phyloP scores from a whole-genome alignment of 768 basidiomycete genomes.

The Roridomyces roridus region DNA sequence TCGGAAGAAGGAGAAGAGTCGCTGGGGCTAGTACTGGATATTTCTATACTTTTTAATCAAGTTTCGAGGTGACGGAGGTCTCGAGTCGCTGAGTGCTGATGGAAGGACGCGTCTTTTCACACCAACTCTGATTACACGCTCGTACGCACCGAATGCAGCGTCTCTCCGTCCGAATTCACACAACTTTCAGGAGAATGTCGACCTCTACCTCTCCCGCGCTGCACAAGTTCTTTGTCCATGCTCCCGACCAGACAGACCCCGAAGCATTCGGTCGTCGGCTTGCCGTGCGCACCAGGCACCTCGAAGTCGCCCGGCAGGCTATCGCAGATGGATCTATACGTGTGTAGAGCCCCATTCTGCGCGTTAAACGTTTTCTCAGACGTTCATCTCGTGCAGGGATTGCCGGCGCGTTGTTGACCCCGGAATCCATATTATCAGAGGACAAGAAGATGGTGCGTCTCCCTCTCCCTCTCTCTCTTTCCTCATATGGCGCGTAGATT shows the following conservation, averaged over 20 bases:
- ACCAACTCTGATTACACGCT: no score
- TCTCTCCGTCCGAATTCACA: not conserved
- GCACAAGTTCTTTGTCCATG: slow-evolving; percentile 47
- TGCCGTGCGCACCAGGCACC: slow-evolving; percentile 44
- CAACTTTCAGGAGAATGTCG: not conserved
- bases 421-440: slow-evolving; percentile 44
- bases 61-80: no score
- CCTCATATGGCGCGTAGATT: not conserved
- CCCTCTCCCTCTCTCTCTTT: not conserved
- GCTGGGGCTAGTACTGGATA: no score
- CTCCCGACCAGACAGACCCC: slow-evolving; percentile 50
- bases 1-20: no score
- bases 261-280: slow-evolving; percentile 46
- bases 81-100: no score
- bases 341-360: slow-evolving; percentile 25
- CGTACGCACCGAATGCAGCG: no score
- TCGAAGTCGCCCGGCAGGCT: slow-evolving; percentile 36
- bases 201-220: slow-evolving; percentile 4
- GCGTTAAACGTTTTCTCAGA: no score
- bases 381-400: slow-evolving; percentile 23
- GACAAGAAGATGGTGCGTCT: slow-evolving; percentile 43
- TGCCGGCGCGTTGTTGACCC: slow-evolving; percentile 42
- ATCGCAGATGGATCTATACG: slow-evolving; percentile 40
- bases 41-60: no score
- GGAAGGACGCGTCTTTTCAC: not conserved